A percentile compares a stretch with the other conserved stretches of the same genome.
These are phyloP conservation scores for Colletotrichum cordylinicola DNA, from an alignment of 2,329 filamentous ascomycete genomes.

Conservation along the genomic window DNA sequence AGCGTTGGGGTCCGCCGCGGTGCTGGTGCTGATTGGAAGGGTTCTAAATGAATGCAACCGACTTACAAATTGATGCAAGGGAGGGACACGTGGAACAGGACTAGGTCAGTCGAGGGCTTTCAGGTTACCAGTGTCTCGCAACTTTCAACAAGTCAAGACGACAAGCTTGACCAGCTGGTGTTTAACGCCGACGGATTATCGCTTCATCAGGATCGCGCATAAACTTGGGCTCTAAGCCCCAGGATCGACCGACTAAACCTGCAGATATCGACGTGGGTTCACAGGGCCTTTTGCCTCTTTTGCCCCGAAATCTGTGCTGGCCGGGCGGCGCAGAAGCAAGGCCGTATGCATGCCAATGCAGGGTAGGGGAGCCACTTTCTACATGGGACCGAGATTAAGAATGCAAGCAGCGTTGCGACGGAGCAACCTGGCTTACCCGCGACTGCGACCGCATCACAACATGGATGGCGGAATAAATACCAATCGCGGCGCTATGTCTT, in stretches of 20 bases:
- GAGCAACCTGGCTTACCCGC: background rate
- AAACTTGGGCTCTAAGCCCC: background rate
- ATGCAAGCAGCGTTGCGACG: background rate
- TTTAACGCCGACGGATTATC: background rate
- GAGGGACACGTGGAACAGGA: background rate
- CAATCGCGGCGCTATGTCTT: background rate
- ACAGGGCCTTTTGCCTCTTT: background rate
- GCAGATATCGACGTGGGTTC: background rate
- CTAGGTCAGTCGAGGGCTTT: background rate
- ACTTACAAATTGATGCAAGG: background rate
- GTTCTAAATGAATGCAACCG: background rate
- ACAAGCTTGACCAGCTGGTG: background rate
- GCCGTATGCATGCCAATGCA: background rate
- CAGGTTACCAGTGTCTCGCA: background rate
- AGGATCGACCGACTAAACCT: background rate
- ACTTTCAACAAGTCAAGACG: background rate
- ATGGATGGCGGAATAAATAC: constrained; percentile 5
- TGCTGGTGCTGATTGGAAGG: background rate
- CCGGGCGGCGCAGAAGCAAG: background rate
- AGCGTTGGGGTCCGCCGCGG: background rate
- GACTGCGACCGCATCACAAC: background rate
- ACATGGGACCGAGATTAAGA: background rate
- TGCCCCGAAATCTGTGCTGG: background rate
- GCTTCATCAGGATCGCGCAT: background rate
- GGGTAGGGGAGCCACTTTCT: background rate